phyloP scores from a whole-genome alignment of 305 asterid species.

The Coffea humblotiana region DNA sequence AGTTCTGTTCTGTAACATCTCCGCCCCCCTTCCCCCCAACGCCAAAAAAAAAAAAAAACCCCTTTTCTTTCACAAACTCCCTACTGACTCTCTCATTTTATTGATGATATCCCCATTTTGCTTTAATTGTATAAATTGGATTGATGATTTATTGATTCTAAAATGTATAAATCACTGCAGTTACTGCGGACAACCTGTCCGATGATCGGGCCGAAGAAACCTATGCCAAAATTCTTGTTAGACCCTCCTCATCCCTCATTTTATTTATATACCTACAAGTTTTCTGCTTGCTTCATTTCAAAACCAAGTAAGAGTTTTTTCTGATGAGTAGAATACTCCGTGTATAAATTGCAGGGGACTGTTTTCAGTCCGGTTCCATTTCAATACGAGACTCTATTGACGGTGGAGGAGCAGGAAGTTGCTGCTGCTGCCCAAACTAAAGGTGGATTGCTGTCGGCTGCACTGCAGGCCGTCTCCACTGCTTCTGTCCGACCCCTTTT shows the following conservation, averaged over 20 bases:
- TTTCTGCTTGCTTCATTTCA: background rate
- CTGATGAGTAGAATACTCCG: background rate
- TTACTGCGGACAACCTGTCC: constrained; percentile 67
- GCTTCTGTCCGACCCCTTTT: constrained; percentile 55
- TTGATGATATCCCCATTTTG: too few species aligned
- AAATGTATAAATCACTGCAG: constrained; percentile 35
- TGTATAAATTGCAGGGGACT: constrained; percentile 55
- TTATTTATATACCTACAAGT: background rate
- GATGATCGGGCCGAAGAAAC: constrained; percentile 77
- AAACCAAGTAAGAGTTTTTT: background rate
- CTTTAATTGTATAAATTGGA: too few species aligned
- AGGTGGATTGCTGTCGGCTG: constrained; percentile 40
- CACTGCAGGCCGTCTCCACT: constrained; percentile 42
- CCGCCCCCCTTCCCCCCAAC: too few species aligned
- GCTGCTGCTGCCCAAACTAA: constrained; percentile 32
- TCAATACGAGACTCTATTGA: constrained; percentile 45
- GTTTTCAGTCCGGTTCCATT: constrained; percentile 72
- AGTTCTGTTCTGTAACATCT: constrained; percentile 25
- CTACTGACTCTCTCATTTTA: too few species aligned
- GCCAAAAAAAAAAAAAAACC: too few species aligned
- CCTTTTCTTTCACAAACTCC: too few species aligned
- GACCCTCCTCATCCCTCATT: constrained; percentile 7
- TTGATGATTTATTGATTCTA: too few species aligned
- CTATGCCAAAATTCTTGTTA: constrained; percentile 72
- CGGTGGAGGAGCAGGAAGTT: constrained; percentile 48